phyloP scores from a whole-genome alignment of 2,329 filamentous ascomycete species.

The Claviceps quebecensis region DNA sequence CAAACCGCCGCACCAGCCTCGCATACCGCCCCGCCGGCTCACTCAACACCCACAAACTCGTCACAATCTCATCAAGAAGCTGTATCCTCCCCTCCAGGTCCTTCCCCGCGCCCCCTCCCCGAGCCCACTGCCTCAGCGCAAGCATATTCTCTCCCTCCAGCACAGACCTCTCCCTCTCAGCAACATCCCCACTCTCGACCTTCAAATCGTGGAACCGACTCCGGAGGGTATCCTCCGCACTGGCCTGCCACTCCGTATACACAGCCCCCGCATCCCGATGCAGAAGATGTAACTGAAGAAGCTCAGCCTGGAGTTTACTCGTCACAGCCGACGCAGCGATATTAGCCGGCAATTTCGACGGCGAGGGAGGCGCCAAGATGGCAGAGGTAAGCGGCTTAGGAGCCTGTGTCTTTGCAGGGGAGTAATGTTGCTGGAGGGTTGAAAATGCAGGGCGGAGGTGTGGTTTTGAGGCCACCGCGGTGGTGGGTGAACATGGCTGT shows the following conservation, averaged over 20 bases:
- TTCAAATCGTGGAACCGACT: constrained; percentile 28
- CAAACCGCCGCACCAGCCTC: constrained; percentile 41
- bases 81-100: constrained; percentile 42
- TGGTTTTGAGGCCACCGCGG: constrained; percentile 10
- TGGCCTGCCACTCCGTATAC: constrained; percentile 37
- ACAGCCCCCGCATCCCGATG: constrained; percentile 38
- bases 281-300: constrained; percentile 51
- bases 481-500: constrained; percentile 7
- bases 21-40: constrained; percentile 42
- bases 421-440: constrained; percentile 53
- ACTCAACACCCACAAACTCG: constrained; percentile 42
- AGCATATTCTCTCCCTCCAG: constrained; percentile 36
- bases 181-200: constrained; percentile 19
- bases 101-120: constrained; percentile 11
- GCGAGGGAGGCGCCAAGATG: constrained; percentile 44
- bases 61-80: constrained; percentile 40
- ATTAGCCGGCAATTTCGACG: constrained; percentile 47
- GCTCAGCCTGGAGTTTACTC: constrained; percentile 45
- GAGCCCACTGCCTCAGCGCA: constrained; percentile 38
- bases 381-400: constrained; percentile 48
- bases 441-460: constrained; percentile 42
- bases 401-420: constrained; percentile 44
- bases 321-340: constrained; percentile 44
- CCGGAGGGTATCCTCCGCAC: constrained; percentile 36
- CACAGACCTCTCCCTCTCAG: constrained; percentile 25